Evolutionary conservation across 139 green algal genomes (phyloP).

Genomic region (Tetraselmis striata): DNA sequence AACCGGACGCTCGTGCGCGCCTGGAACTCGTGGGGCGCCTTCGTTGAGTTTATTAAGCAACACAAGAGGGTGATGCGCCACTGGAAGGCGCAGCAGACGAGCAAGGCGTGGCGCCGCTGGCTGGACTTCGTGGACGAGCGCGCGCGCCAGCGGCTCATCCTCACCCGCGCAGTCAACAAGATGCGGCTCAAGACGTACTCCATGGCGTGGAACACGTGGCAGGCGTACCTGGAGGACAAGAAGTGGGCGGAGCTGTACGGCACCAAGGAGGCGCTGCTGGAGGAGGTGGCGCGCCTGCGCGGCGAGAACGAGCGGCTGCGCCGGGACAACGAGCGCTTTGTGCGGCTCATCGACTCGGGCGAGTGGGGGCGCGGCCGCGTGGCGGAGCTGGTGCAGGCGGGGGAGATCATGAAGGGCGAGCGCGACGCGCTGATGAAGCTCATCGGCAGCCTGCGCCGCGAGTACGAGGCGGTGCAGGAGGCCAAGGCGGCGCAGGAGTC

Average conservation of each 20-base stretch:
- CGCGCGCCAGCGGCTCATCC: slow-evolving; percentile 33
- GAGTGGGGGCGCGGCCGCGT: slow-evolving; percentile 72
- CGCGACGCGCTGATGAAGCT: slow-evolving; percentile 72
- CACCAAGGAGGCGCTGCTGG: slow-evolving; percentile 43
- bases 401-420: slow-evolving; percentile 37
- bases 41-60: slow-evolving; percentile 23
- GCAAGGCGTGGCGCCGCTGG: slow-evolving; percentile 34
- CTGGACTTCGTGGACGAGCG: slow-evolving; percentile 24
- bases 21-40: slow-evolving; percentile 29
- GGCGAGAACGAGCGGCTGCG: slow-evolving; percentile 71
- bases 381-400: slow-evolving; percentile 44
- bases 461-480: slow-evolving; percentile 57
- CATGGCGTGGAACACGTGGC: slow-evolving; percentile 35
- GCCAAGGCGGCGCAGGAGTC: slow-evolving; percentile 57
- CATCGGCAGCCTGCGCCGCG: slow-evolving; percentile 54
- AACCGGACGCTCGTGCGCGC: slow-evolving; percentile 27
- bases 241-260: slow-evolving; percentile 30
- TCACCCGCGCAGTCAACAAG: slow-evolving; percentile 17
- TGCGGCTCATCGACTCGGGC: slow-evolving; percentile 80
- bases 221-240: slow-evolving; percentile 18
- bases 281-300: slow-evolving; percentile 36
- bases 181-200: slow-evolving; percentile 19
- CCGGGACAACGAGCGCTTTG: slow-evolving; percentile 78
- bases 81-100: not conserved
- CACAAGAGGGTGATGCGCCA: slow-evolving; percentile 30